Evolutionary conservation across 2,329 filamentous ascomycete genomes (phyloP), one percentile per base, ranked within the genome.

Genomic region (Talaromyces marneffei): DNA sequence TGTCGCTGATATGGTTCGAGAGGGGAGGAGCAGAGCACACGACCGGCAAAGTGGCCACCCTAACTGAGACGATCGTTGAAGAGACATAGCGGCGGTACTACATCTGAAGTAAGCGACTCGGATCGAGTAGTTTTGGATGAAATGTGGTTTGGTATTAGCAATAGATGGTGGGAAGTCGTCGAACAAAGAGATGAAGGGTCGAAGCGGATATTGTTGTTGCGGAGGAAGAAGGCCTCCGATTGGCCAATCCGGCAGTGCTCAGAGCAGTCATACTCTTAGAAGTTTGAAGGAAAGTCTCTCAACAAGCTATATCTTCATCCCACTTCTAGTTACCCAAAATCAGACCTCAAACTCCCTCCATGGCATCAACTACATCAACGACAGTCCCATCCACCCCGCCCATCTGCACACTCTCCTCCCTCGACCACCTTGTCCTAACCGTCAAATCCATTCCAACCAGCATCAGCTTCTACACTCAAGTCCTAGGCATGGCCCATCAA

Each of bases 341-440:
- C 18, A 53, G 27, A 27, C 10, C 9, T 9, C 42, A 25, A 23
- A 7, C 25, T 39, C 16, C 20, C 29, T 59, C 3, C 23, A 59
- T 27, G 39, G 35, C 44, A 8, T 14, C 27, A 44, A 20, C 39
- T 16, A 35, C 20, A 35, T 23, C 48, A 18, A 20, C 52, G 37
- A n/a, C 33, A 35, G 54, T 52, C 50, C 16, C 46, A 39, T 58
- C 62, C 25, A 37, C 20, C 2, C 50, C 53, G 2, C 57, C 62
- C 29, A 48, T 62, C 31, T 65, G 62, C 54, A 65, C 63, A 18
- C 63, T 65, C 9, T 46, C 59, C 5, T 79, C 82, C 8, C 74
- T 87, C 14, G 84, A 87, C 70, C 85, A 87, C 65, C 72, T 87
- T 8, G 84, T 87, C 63, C 76, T 87, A 18, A 87, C 85, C 1